phyloP scores from a whole-genome alignment of 192 early-diverging fungal genomes.

The Coemansia sp. region DNA sequence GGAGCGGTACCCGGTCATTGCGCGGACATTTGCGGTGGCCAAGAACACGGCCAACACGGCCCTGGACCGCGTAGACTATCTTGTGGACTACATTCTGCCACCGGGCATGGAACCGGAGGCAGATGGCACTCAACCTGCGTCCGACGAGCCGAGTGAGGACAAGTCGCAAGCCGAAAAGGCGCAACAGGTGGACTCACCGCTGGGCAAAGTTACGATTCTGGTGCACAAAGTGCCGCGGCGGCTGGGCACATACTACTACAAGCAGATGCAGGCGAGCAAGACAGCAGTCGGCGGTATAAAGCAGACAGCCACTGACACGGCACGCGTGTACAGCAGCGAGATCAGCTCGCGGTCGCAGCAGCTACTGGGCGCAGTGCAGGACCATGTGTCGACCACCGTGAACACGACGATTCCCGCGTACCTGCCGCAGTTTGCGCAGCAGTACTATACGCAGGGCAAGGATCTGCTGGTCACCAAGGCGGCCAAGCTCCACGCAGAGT shows the following conservation, averaged over 20 bases:
- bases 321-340: slow-evolving; percentile 42
- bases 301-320: slow-evolving; percentile 49
- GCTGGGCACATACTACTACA: slow-evolving; percentile 38
- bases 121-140: background rate
- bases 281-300: slow-evolving; percentile 29
- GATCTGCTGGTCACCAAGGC: slow-evolving; percentile 49
- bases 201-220: slow-evolving; percentile 48
- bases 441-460: slow-evolving; percentile 51
- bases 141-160: slow-evolving; percentile 4
- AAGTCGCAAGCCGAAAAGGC: background rate
- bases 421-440: slow-evolving; percentile 49
- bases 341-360: slow-evolving; percentile 40
- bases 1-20: slow-evolving; percentile 53
- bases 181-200: slow-evolving; percentile 20
- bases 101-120: background rate
- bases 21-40: slow-evolving; percentile 60
- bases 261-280: slow-evolving; percentile 46
- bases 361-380: slow-evolving; percentile 38
- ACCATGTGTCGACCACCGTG: slow-evolving; percentile 34
- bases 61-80: slow-evolving; percentile 56
- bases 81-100: slow-evolving; percentile 61
- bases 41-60: slow-evolving; percentile 57
- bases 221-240: slow-evolving; percentile 54
- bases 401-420: slow-evolving; percentile 42
- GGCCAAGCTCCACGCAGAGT: slow-evolving; percentile 51